Conservation (phyloP, 805 yeast species). For the Groenewaldozyma tartarivorans region DNA sequence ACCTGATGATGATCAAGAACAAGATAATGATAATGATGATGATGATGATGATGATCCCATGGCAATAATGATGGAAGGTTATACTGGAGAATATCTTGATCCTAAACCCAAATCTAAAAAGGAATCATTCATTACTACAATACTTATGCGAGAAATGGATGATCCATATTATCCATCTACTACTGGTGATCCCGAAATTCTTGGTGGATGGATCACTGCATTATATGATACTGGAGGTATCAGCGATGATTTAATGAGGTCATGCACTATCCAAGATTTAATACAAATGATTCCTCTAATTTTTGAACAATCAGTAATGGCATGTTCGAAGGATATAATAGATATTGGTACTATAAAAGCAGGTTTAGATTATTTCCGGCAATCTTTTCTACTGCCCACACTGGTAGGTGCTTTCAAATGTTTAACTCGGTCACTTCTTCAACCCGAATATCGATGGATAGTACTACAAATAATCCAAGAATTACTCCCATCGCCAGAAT, state of each 20-base stretch:
- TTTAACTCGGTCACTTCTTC: slow-evolving; percentile 35
- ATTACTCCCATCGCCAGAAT: slow-evolving; percentile 32
- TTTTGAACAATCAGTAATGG: slow-evolving; percentile 60
- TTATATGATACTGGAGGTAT: slow-evolving; percentile 76
- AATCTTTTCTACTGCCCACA: slow-evolving; percentile 59
- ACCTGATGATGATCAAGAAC: not conserved
- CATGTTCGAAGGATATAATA: slow-evolving; percentile 46
- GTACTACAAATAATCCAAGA: slow-evolving; percentile 33
- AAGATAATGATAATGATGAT: not conserved
- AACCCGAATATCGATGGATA: slow-evolving; percentile 26
- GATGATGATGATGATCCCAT: not conserved
- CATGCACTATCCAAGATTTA: slow-evolving; percentile 57
- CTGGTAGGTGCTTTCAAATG: slow-evolving; percentile 46
- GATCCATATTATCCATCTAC: not conserved
- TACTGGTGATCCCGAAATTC: slow-evolving; percentile 14
- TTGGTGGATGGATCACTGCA: slow-evolving; percentile 71
- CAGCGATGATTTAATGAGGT: slow-evolving; percentile 69
- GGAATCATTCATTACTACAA: not conserved
- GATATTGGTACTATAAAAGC: slow-evolving; percentile 54
- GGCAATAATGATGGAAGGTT: not conserved
- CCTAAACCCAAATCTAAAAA: not conserved
- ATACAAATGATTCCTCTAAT: slow-evolving; percentile 62
- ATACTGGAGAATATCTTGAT: not conserved
- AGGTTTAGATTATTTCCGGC: slow-evolving; percentile 81
- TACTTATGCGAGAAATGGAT: not conserved